Conservation (phyloP, 805 yeast genomes). For the Starmerella sp. region DNA sequence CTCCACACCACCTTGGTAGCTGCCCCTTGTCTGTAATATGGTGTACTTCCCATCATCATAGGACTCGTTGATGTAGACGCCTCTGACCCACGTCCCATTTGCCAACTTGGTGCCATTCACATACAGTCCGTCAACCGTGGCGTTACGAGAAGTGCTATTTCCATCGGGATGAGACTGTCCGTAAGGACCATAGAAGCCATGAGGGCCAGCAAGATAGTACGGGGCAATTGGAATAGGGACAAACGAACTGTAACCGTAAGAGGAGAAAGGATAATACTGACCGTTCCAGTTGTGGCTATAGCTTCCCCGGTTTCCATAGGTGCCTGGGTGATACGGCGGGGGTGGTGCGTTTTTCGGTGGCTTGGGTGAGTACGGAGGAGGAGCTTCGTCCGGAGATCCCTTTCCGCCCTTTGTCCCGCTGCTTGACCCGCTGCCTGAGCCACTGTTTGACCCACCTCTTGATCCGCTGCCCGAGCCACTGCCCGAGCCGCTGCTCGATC, state of each 20-base stretch:
- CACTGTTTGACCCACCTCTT: neutral
- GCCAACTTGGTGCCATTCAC: neutral
- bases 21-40: neutral
- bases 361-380: constrained; percentile 4
- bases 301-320: constrained; percentile 7
- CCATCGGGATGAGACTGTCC: no score
- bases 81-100: neutral
- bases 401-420: no score
- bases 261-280: constrained; percentile 6
- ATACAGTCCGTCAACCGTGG: constrained; percentile 1
- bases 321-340: neutral
- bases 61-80: neutral
- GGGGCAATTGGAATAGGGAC: constrained; percentile 6
- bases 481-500: neutral
- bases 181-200: constrained; percentile 11
- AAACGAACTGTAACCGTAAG: neutral
- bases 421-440: neutral
- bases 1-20: neutral
- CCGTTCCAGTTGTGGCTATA: constrained; percentile 6
- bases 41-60: neutral
- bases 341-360: neutral
- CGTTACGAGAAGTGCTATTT: neutral
- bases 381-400: neutral
- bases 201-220: constrained; percentile 9
- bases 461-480: neutral